A percentile compares a stretch with the other conserved stretches of the same genome.
Evolutionary conservation across 371 early-diverging fungal species (phyloP).

Genomic region (Mucor saturninus): DNA sequence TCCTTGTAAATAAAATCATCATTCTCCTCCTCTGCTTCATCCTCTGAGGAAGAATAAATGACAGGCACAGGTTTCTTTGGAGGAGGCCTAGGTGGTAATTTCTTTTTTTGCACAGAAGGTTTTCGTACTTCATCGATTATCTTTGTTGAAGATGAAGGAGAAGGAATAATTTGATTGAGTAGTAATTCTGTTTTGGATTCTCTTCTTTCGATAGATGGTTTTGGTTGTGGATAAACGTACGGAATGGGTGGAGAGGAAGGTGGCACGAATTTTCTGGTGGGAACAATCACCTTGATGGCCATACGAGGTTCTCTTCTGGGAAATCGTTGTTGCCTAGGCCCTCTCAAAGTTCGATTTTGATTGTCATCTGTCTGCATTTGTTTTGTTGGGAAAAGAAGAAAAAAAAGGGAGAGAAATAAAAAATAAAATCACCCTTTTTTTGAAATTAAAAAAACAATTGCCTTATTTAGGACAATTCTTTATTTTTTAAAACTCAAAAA

Average conservation of each 20-base stretch:
- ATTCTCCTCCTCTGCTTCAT: conserved; percentile 15
- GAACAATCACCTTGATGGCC: conserved; percentile 5
- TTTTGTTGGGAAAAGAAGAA: background rate
- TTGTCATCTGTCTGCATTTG: conserved; percentile 10
- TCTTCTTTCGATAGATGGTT: conserved; percentile 13
- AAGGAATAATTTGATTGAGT: background rate
- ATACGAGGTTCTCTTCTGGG: conserved; percentile 9
- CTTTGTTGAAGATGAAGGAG: conserved; percentile 6
- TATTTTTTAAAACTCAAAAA: background rate
- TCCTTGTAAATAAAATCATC: conserved; percentile 3
- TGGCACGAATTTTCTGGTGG: background rate
- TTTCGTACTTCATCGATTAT: background rate
- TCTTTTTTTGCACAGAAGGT: background rate
- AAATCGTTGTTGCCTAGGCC: conserved; percentile 15
- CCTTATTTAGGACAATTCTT: conserved; percentile 1
- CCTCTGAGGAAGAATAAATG: conserved; percentile 3
- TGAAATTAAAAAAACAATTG: conserved; percentile 7
- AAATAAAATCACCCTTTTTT: background rate
- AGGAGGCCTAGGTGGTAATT: conserved; percentile 6
- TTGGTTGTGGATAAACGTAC: conserved; percentile 18
- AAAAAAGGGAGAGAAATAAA: conserved; percentile 1
- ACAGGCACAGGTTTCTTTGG: conserved; percentile 3
- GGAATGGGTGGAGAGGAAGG: background rate
- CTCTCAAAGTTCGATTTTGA: conserved; percentile 14
- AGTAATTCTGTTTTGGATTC: conserved; percentile 22